Percentiles rank a stretch among this genome's conserved stretches.
These are phyloP conservation scores for Psilocybe tampanensis DNA, from an alignment of 768 basidiomycete genomes.

Conservation along the genomic window DNA sequence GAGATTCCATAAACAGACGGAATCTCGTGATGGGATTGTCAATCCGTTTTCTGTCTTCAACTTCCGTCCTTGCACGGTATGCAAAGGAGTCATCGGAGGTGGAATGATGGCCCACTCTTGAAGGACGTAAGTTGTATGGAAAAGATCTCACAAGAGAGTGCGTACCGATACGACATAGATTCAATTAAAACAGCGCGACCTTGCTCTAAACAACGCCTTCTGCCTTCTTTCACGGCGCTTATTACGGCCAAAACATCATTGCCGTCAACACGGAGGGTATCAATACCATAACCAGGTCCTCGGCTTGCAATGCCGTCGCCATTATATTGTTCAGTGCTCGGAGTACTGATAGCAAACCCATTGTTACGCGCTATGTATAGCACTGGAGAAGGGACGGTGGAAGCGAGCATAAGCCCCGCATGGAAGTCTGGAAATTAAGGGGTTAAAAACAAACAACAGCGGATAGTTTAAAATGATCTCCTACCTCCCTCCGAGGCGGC, in stretches of 20 bases:
- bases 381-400: constrained; percentile 73
- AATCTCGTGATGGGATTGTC: constrained; percentile 89
- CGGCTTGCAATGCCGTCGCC: constrained; percentile 93
- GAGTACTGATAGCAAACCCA: constrained; percentile 95
- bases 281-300: constrained; percentile 90
- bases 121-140: constrained; percentile 5
- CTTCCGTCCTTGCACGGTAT: constrained; percentile 86
- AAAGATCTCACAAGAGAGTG: constrained; percentile 3
- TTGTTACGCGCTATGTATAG: constrained; percentile 81
- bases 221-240: constrained; percentile 69
- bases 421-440: constrained; percentile 71
- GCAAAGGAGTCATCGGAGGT: constrained; percentile 97
- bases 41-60: constrained; percentile 88
- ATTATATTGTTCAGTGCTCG: constrained; percentile 83
- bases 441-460: not conserved
- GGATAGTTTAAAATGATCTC: constrained; percentile 11
- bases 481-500: constrained; percentile 86
- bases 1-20: constrained; percentile 81
- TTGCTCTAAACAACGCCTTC: constrained; percentile 71
- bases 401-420: constrained; percentile 82
- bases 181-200: constrained; percentile 84
- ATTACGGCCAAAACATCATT: constrained; percentile 90
- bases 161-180: constrained; percentile 87
- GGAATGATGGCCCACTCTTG: constrained; percentile 89
- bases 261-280: constrained; percentile 91